Evolutionary conservation across 306 rosid genomes (phyloP), one percentile per base, ranked within the genome.

Genomic region (Gynostemma pentaphyllum): DNA sequence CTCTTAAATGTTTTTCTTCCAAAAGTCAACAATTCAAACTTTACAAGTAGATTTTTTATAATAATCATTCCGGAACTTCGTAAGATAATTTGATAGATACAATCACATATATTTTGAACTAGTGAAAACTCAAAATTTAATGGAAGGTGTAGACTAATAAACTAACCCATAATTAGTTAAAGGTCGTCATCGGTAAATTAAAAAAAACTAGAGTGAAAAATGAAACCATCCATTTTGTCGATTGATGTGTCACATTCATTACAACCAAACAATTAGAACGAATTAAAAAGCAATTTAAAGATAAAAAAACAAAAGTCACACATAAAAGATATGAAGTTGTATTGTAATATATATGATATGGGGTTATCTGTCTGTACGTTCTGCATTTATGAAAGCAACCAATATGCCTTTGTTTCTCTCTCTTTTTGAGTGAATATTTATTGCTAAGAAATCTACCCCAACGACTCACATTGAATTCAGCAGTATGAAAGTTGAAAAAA

Each of bases 231-330:
- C 80, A 73, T 87, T 85, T 88, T 88, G 92, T 85, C 90, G 79
- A 79, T 67, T 75, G 92, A 91, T 67, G 74, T 77, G 98, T 91
- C 98, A 79, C 86, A 76, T 87, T 88, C 98, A 83, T 82, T 74
- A 83, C 91, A 64, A 79, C 89, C 92, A 14, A 55, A 29, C 18
- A 16, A 29, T 12, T 21, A 16, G 34, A 32, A 32, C 24, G 41
- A 32, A 18, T 12, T 2, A 0, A 6, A 2, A 21, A 16, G 40
- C 22, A 54, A n/a, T 30, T n/a, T 55, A 2, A 13, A 30, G 62
- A 54, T 32, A 56, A 5, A n/a, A 56, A 11, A 56, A 56, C 64
- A 56, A 56, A 56, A 56, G 2, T 34, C 64, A 8, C 44, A 55
- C 27, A 7, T 32, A n/a, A 32, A 2, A 32, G 3, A 7, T 32